Evolutionary conservation across 2,329 filamentous ascomycete species (phyloP).

Genomic region (Neobulgaria alba): DNA sequence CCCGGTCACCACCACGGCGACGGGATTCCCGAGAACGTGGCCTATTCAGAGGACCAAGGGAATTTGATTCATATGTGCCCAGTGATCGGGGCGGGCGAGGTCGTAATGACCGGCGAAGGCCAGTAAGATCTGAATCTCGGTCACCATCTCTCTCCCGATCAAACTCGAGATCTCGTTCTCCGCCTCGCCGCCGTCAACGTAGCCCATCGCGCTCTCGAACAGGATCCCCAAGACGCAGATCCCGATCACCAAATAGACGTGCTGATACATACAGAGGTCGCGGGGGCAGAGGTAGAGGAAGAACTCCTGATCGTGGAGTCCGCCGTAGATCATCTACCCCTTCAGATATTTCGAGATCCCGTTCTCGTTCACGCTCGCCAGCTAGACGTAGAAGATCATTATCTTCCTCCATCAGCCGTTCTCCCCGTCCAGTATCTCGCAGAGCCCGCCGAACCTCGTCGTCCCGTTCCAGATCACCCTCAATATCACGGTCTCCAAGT

Average conservation of each 20-base stretch:
- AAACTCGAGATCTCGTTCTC: constrained; percentile 24
- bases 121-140: constrained; percentile 25
- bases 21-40: constrained; percentile 31
- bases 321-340: constrained; percentile 23
- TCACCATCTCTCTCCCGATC: constrained; percentile 21
- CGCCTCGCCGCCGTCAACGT: constrained; percentile 21
- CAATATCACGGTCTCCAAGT: constrained; percentile 21
- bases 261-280: constrained; percentile 21
- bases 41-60: constrained; percentile 25
- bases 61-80: constrained; percentile 29
- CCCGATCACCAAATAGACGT: constrained; percentile 25
- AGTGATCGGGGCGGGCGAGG: constrained; percentile 24
- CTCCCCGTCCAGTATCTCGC: constrained; percentile 23
- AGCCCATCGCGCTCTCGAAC: constrained; percentile 27
- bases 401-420: constrained; percentile 23
- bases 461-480: constrained; percentile 23
- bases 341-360: constrained; percentile 14
- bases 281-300: constrained; percentile 22
- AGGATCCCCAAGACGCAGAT: constrained; percentile 23
- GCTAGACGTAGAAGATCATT: constrained; percentile 26
- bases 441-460: constrained; percentile 25
- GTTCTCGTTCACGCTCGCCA: constrained; percentile 18
- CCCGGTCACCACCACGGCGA: constrained; percentile 35
- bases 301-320: constrained; percentile 26
- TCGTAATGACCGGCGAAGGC: constrained; percentile 26